Evolutionary conservation across 2,329 filamentous ascomycete genomes (phyloP).

Genomic region (Fusarium sp.): DNA sequence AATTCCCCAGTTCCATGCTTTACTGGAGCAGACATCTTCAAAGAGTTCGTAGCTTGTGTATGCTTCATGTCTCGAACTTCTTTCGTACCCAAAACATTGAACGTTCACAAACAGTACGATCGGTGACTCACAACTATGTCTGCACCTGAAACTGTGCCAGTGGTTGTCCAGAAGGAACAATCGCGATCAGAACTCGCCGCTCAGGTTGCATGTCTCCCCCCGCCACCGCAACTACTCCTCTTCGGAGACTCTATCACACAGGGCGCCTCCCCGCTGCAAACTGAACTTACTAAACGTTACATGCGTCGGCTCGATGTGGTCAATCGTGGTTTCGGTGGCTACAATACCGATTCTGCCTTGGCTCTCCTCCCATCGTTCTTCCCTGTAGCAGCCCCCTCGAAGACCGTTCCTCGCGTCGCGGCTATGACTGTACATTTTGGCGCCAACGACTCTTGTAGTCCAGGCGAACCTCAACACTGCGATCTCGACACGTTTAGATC

Average conservation of each 20-base stretch:
- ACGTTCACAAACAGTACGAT: too few species aligned
- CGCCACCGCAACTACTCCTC: not conserved
- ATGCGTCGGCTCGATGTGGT: not conserved
- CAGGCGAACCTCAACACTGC: not conserved
- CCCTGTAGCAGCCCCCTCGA: not conserved
- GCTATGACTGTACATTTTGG: slow-evolving; percentile 5
- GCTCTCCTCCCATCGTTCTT: not conserved
- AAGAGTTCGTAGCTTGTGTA: too few species aligned
- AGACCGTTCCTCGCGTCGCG: not conserved
- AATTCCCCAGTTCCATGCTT: too few species aligned
- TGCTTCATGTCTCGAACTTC: too few species aligned
- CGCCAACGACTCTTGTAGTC: not conserved
- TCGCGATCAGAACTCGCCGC: too few species aligned
- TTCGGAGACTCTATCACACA: slow-evolving; percentile 2
- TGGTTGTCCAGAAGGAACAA: too few species aligned
- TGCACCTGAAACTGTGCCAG: too few species aligned
- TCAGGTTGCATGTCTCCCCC: too few species aligned
- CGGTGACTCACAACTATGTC: too few species aligned
- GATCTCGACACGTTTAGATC: not conserved
- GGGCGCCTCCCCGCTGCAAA: not conserved
- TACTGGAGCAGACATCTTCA: too few species aligned
- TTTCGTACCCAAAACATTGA: too few species aligned
- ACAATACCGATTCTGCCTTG: not conserved
- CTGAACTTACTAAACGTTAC: not conserved
- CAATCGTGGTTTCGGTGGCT: not conserved